Base-by-base conservation (phyloP, 371 early-diverging fungal genomes). In the Nematocida major region DNA sequence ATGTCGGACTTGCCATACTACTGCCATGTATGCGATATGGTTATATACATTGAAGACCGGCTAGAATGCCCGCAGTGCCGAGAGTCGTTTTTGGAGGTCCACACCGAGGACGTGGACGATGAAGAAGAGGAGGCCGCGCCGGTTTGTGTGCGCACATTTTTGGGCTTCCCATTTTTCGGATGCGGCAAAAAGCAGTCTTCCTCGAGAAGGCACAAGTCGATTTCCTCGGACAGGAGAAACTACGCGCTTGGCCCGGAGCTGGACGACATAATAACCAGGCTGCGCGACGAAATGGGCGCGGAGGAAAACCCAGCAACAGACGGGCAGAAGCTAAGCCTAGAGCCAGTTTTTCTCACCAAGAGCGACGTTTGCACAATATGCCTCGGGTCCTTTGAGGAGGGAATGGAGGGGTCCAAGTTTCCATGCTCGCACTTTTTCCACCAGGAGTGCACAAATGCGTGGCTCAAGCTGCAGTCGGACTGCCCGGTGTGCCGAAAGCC, bases 391-490 rank as follows among this genome's bases (percentile, higher is more conserved):
- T 63, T 73, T 39, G 30, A 43, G 43, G 1, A 4, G 15, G 18
- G 22, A n/a, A 39, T 63, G n/a, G 1, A 45, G 40, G 63, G 45
- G 11, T 30, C 5, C 9, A 28, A 34, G 40, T 73, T 53, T 43
- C 76, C 76, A 0, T 73, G 76, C 53, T 15, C 5, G 7, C 76
- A 73, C 24, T 2, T 3, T 2, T 73, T 73, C 53, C 76, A 73
- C 51, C 5, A 3, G 26, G 28, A 34, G 24, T 73, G 76, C 34
- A 53, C 76, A 9, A 54, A 73, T 50, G 76, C 76, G 65, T 73
- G 76, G 76, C 47, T 73, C 9, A 47, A 63, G 51, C n/a, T 73
- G 40, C 76, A 73, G 66, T 62, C 62, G 7, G 76, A 73, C 70
- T 73, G 76, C 38, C 76, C 76, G 20, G 20, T 73, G 3, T 73